These are phyloP conservation scores for Solanum megistacrolobum DNA, from an alignment of 257 asterid genomes.

Conservation along the genomic window DNA sequence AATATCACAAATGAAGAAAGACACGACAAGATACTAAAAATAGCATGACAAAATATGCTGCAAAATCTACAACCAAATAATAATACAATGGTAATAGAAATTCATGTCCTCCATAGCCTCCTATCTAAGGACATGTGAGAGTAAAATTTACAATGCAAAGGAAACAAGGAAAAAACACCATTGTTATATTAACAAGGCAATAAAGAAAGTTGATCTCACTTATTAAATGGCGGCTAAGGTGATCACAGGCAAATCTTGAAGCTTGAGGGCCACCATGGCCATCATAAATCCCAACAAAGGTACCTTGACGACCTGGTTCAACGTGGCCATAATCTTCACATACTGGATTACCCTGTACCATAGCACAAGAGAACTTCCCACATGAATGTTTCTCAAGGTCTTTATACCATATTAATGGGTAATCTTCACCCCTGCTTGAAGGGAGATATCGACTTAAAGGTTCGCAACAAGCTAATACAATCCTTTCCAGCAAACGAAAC, in stretches of 20 bases:
- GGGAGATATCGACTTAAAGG: slow-evolving; percentile 72
- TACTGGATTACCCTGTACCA: slow-evolving; percentile 56
- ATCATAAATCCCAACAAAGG: slow-evolving; percentile 74
- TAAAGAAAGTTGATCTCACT: slow-evolving; percentile 29
- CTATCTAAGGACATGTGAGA: background rate
- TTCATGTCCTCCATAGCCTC: too few relatives aligned
- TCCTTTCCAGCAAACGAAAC: slow-evolving; percentile 54
- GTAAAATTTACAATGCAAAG: background rate
- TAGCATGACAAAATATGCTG: background rate
- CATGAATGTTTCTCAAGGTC: slow-evolving; percentile 75
- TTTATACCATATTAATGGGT: slow-evolving; percentile 51
- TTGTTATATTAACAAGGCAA: background rate
- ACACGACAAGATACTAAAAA: background rate
- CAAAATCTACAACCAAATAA: background rate
- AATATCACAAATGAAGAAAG: background rate
- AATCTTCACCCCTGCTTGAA: slow-evolving; percentile 55
- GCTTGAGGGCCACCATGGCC: slow-evolving; percentile 89
- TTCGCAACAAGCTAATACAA: slow-evolving; percentile 40
- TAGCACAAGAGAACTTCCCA: slow-evolving; percentile 65
- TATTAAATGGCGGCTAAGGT: slow-evolving; percentile 41
- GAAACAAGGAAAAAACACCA: background rate
- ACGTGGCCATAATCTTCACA: slow-evolving; percentile 78
- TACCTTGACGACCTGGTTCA: slow-evolving; percentile 49
- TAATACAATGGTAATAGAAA: too few relatives aligned
- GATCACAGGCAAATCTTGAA: slow-evolving; percentile 40